Base-by-base conservation (phyloP, 106 monocot species). In the Gastrodia elata region DNA sequence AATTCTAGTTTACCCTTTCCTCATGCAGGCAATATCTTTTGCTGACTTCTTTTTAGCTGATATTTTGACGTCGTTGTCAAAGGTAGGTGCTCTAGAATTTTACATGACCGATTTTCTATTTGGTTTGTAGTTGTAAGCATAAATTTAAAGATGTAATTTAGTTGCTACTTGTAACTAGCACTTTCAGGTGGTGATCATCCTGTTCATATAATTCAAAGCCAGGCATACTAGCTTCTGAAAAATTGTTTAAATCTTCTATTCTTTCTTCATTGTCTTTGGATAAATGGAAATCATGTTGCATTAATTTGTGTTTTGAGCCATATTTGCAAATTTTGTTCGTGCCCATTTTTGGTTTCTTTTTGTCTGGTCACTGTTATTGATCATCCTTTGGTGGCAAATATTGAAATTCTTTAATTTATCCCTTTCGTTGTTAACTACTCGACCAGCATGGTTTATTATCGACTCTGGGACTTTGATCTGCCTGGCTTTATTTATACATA, bases 11-110 rank as follows among this genome's bases (percentile, higher is more conserved):
- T 61, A 2, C 32, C 32, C 61, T 32, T 15, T 61, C 37, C 64
- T 56, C 15, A 34, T 87, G 83, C 91, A 92, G 96, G 86, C 87
- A 71, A 96, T 96, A 80, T 86, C 89, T 48, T 96, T 96, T 78
- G 76, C 92, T 74, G 96, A 96, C 76, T 96, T 96, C 68, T 96
- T 96, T 77, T 74, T 96, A 84, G 96, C 96, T 76, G 96, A 96
- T 90, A 96, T 96, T 64, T 65, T 96, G 68, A 96, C 96, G 27
- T 96, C 96, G 65, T 92, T 96, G 92, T 92, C 96, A 42, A 96
- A 96, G 96, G 92, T 88, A 83, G 67, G 71, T 25, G 30, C 72
- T 38, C 30, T 40, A 30, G 20, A 36, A 32, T n/a, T 32, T 74
- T 56, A 35, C 41, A n/a, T 4, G 40, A 69, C 26, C 30, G 48